Base-by-base conservation (phyloP, 306 rosid species). In the Rosa multiflora region DNA sequence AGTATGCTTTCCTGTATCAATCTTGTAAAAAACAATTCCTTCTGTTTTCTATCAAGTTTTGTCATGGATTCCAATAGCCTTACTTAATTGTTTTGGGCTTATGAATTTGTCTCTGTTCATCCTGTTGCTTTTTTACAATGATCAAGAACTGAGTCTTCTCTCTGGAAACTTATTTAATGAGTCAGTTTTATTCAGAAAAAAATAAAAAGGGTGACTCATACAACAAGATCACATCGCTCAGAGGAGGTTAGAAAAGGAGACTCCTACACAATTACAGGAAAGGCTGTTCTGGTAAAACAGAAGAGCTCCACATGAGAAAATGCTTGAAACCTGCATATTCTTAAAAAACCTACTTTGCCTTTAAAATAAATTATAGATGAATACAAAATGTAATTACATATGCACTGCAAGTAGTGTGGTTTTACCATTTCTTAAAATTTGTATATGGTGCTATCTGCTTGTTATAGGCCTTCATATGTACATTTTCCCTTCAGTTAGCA, bases 1-100 rank as follows among this genome's bases (percentile, higher is more conserved):
- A 89, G 99, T 95, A 90, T 74, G 94, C 73, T 10, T 80, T 69
- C 40, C n/a, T 55, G 32, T 23, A 12, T 46, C 52, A 23, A 49
- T 76, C 76, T 39, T 62, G 15, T 10, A 59, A n/a, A 59, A 39
- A 29, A 48, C 40, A 20, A 35, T 66, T 78, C 26, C 70, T 52
- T 26, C 35, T 61, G 18, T 37, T 48, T 21, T 3, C 8, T 29
- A 2, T 75, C 52, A 26, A 12, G 21, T 75, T 32, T 74, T 23
- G 8, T 6, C 53, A 39, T 80, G 11, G 26, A 6, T 40, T 43
- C 26, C 40, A 58, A 13, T 71, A 44, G 51, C 15, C 46, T 26
- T 15, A 29, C 18, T 76, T 37, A 35, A 40, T n/a, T 64, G 14
- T 61, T 8, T 26, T n/a, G 14, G 11, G 4, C 8, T 11, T 77